Evolutionary conservation across 306 rosid genomes (phyloP).

Genomic region (Myrica gale): DNA sequence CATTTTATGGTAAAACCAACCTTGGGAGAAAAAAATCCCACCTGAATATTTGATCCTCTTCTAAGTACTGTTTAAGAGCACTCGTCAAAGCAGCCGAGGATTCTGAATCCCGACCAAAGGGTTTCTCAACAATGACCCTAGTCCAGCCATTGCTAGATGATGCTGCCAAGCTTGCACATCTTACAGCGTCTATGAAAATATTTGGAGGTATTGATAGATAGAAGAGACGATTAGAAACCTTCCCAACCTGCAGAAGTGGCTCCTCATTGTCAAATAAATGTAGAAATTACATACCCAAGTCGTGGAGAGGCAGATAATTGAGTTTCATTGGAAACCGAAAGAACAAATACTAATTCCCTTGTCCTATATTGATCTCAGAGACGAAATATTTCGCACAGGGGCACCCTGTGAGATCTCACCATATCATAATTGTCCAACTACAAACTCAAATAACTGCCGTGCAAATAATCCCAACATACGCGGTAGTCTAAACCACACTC

Average conservation of each 20-base stretch:
- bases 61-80: constrained; percentile 70
- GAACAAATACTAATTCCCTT: not conserved
- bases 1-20: constrained; percentile 19
- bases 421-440: too few species aligned
- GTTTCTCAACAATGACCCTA: constrained; percentile 94
- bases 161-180: constrained; percentile 73
- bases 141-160: constrained; percentile 90
- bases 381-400: not conserved
- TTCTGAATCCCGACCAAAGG: constrained; percentile 90
- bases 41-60: constrained; percentile 94
- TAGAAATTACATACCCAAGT: not conserved
- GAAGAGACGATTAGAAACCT: constrained; percentile 79
- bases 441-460: too few species aligned
- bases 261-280: constrained; percentile 30
- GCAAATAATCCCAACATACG: too few species aligned
- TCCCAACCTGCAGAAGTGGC: constrained; percentile 59
- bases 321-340: not conserved
- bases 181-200: constrained; percentile 76
- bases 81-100: constrained; percentile 90
- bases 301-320: not conserved
- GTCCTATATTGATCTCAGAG: not conserved
- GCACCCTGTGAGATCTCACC: not conserved
- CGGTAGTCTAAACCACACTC: too few species aligned
- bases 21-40: constrained; percentile 11
- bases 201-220: constrained; percentile 91